phyloP scores from a whole-genome alignment of 2,329 filamentous ascomycete species.

The Trichoderma hamatum region DNA sequence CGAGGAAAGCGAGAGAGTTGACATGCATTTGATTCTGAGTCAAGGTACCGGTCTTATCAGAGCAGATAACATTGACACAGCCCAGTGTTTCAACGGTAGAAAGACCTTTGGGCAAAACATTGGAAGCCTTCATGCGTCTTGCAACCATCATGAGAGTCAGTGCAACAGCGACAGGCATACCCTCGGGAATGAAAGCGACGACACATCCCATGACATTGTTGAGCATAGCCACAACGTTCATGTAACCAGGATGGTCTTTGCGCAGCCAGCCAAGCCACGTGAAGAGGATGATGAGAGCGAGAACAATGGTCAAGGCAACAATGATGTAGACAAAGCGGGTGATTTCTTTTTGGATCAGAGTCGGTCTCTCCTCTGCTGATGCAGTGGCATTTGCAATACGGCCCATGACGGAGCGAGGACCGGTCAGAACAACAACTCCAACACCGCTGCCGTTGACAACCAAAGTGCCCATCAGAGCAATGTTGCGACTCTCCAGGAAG shows the following conservation, averaged over 20 bases:
- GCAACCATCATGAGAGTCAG: conserved; percentile 49
- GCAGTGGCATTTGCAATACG: conserved; percentile 45
- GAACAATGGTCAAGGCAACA: conserved; percentile 42
- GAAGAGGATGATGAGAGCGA: conserved; percentile 48
- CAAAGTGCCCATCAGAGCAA: conserved; percentile 48
- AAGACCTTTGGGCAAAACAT: conserved; percentile 47
- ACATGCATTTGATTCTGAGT: conserved; percentile 52
- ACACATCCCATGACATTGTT: conserved; percentile 51
- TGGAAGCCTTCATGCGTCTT: conserved; percentile 46
- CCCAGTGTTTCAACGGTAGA: conserved; percentile 49
- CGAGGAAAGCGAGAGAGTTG: conserved; percentile 43
- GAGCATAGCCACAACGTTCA: conserved; percentile 49
- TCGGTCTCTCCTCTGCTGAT: conserved; percentile 42
- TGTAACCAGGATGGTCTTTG: conserved; percentile 41
- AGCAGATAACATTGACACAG: conserved; percentile 49
- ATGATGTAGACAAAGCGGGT: conserved; percentile 50
- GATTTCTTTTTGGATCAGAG: conserved; percentile 49
- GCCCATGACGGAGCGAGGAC: conserved; percentile 46
- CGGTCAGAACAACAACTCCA: conserved; percentile 47
- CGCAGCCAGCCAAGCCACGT: conserved; percentile 50
- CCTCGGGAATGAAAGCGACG: conserved; percentile 46
- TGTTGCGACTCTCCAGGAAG: conserved; percentile 49
- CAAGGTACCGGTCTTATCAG: conserved; percentile 48
- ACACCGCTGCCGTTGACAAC: conserved; percentile 47
- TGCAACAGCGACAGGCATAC: conserved; percentile 45